Evolutionary conservation across 2,329 filamentous ascomycete species (phyloP), one percentile per base, ranked within the genome.

Genomic region (Pseudogymnoascus sp.): DNA sequence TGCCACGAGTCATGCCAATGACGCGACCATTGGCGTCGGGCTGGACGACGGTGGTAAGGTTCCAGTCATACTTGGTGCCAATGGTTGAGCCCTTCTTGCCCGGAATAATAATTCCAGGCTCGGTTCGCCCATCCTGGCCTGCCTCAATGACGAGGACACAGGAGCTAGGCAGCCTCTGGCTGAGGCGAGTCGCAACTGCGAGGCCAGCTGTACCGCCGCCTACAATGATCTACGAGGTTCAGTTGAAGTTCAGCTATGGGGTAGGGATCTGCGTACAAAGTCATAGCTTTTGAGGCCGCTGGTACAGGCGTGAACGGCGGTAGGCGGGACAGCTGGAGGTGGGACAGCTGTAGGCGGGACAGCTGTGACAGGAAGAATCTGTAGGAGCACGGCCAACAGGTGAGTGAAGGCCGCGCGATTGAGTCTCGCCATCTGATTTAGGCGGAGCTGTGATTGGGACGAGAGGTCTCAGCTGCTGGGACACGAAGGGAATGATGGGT

Each of bases 1-100:
- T 73, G 8, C 75, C 75, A n/a, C 74, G 70, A 12, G 74, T 31
- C 63, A 66, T 70, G 62, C 68, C 69, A 6, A 73, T 68, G 40
- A 68, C 23, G 34, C 71, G 67, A 1, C 68, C 67, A 12, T 68
- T 66, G 5, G 59, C 37, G 7, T 43, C 8, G 9, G 28, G 16
- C 60, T 66, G 42, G 31, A 12, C 49, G 16, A 56, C 49, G 28
- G 49, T 56, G 28, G 49, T 56, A 34, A 56, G 49, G 21, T 56
- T 56, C 46, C 46, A 56, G 28, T 56, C 46, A 56, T 56, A 56
- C 46, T 56, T 56, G 25, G 46, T 56, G 46, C 46, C 25, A 18
- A 56, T 56, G 5, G 46, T 56, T n/a, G 46, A 56, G n/a, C 46
- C 46, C 9, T 31, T 56, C n/a, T 18, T 56, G 25, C 46, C 46